Base-by-base conservation (phyloP, 2,329 filamentous ascomycete genomes). In the Colletotrichum brevisporum region DNA sequence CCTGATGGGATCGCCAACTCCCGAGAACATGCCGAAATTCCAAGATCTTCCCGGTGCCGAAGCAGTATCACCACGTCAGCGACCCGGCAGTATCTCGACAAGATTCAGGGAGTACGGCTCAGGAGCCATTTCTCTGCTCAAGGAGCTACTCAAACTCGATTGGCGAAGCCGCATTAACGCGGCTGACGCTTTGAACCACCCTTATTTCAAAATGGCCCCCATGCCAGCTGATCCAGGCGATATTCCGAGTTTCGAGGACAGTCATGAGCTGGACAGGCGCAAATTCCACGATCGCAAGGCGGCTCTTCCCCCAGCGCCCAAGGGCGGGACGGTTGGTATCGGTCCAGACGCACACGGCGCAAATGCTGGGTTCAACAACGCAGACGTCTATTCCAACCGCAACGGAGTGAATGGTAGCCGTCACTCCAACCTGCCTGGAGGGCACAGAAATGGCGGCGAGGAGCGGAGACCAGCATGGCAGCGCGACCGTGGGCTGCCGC, bases 1-100 rank as follows among this genome's bases (percentile, higher is more conserved):
- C 72, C 86, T 99, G 47, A 92, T 97, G 73, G 96, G 96, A 15
- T 92, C 94, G 0, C 96, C 96, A 0, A 97, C 88, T 0, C 94
- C 98, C 21, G 90, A 94, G 57, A 96, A 83, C 50, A 98, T 99
- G 96, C 96, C 96, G 1, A 93, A 94, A 8, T 99, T 94, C 93
- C 91, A 89, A 73, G 83, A 85, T 5, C 84, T 99, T 4, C 95
- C 95, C 5, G 94, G 95, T 6, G 94, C 91, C 47, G 93, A 97
- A 72, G 89, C 88, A 5, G 79, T 97, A 13, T 90, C 87, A 51
- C 80, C 96, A 80, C 84, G 89, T 78, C 65, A 84, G 73, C 76
- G 90, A 78, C 79, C 88, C 70, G 80, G 93, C 18, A 94, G 92
- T 61, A 85, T 99, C 36, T 82, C 88, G 12, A 87, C 89, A 55